Percentiles rank a stretch among this genome's conserved stretches.
Conservation (phyloP, 257 asterid genomes). For the Solanum verrucosum region DNA sequence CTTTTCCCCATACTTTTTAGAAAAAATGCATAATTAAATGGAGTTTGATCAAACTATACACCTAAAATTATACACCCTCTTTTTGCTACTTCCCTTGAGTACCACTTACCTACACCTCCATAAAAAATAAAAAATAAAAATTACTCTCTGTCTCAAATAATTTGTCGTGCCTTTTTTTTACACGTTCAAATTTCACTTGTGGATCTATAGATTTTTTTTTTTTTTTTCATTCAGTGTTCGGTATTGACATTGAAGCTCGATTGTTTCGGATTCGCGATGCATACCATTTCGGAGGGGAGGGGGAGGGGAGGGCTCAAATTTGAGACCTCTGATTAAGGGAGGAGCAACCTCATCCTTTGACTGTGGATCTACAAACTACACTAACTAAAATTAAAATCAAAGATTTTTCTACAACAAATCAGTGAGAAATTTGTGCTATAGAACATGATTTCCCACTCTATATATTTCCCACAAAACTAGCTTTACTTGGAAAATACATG, state of each 20-base stretch:
- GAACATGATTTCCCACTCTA: no score
- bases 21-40: slow-evolving; percentile 20
- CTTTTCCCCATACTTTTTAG: slow-evolving; percentile 58
- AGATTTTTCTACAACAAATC: no score
- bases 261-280: no score
- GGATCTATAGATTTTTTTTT: background rate
- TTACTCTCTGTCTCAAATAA: background rate
- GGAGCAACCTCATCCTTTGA: no score
- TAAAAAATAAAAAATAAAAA: background rate
- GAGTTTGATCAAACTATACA: slow-evolving; percentile 26
- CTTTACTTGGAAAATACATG: background rate
- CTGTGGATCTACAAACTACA: no score
- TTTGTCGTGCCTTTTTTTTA: background rate
- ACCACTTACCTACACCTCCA: background rate
- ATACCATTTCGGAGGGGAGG: no score
- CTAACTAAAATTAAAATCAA: no score
- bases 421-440: no score
- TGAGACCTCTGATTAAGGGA: no score
- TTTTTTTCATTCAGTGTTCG: no score
- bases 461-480: background rate
- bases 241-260: accelerated
- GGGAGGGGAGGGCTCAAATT: no score
- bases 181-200: background rate
- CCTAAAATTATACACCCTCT: slow-evolving; percentile 8
- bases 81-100: slow-evolving; percentile 1